A percentile compares a stretch with the other conserved stretches of the same genome.
Evolutionary conservation across 345 rosid genomes (phyloP).

Genomic region (Eucalyptus lansdowneana): DNA sequence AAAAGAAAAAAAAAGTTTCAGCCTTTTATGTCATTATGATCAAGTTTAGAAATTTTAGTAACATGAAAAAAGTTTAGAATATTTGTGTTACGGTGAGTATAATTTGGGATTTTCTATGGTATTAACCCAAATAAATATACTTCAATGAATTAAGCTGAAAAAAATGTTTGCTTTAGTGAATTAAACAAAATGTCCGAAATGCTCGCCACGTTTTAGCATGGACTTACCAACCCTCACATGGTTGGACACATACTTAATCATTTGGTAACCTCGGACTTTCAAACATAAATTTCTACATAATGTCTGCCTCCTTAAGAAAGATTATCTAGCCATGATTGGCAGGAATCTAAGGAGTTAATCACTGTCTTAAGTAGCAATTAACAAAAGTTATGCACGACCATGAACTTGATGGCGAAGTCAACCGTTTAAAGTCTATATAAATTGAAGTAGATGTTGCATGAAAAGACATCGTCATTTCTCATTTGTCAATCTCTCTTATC

Average conservation of each 20-base stretch:
- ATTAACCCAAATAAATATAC: no score
- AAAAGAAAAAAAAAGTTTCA: no score
- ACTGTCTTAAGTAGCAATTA: not conserved
- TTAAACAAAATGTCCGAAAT: not conserved
- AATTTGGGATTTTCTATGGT: no score
- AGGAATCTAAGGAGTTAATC: not conserved
- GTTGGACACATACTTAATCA: not conserved
- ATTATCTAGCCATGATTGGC: not conserved
- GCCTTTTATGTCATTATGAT: not conserved
- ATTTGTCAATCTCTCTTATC: not conserved
- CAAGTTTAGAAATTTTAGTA: not conserved
- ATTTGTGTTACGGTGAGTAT: rapidly evolving
- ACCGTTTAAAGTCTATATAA: not conserved
- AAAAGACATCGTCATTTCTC: not conserved
- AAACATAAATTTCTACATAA: not conserved
- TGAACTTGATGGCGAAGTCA: not conserved
- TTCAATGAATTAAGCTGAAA: no score
- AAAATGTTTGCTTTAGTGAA: not conserved
- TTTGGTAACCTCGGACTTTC: not conserved
- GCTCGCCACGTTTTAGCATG: not conserved
- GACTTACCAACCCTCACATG: not conserved
- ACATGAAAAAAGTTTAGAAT: no score
- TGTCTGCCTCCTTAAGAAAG: not conserved
- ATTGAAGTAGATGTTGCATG: not conserved
- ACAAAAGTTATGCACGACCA: not conserved